phyloP scores from a whole-genome alignment of 768 basidiomycete species.

The Cystoderma amianthinum region DNA sequence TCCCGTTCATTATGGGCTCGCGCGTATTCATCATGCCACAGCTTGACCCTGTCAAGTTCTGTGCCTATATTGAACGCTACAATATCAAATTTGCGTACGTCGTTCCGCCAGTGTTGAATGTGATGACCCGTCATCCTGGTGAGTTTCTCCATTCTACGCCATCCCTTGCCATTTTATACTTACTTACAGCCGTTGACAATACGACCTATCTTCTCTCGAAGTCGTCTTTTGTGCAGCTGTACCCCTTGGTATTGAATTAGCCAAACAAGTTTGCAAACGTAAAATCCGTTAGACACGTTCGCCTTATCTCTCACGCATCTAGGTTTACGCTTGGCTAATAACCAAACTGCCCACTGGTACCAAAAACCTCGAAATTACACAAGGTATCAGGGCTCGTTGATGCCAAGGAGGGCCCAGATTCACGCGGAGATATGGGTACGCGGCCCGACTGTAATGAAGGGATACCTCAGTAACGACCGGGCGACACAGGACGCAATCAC shows the following conservation, averaged over 20 bases:
- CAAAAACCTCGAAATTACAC: constrained; percentile 47
- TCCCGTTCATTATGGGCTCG: no score
- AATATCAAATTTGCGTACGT: constrained; percentile 49
- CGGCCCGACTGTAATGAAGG: constrained; percentile 80
- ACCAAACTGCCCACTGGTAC: constrained; percentile 31
- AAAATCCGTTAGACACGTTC: neutral
- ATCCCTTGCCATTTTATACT: neutral
- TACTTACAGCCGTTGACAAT: constrained; percentile 48
- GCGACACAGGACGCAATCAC: constrained; percentile 71
- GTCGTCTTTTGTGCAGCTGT: constrained; percentile 72
- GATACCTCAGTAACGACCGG: constrained; percentile 65
- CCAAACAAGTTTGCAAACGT: constrained; percentile 34
- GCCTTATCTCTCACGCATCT: neutral
- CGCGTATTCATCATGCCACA: no score
- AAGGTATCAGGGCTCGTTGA: constrained; percentile 59
- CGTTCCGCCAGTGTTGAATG: constrained; percentile 82
- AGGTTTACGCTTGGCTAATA: constrained; percentile 31
- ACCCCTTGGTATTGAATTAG: constrained; percentile 62
- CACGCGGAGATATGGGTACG: constrained; percentile 81
- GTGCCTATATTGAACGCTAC: constrained; percentile 59
- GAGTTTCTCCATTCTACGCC: constrained; percentile 13
- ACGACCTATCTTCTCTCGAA: constrained; percentile 55
- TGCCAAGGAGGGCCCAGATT: constrained; percentile 42
- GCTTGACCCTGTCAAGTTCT: constrained; percentile 69
- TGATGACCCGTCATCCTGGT: constrained; percentile 65